Conservation (phyloP, 768 basidiomycete genomes). For the Coprinopsis marcescibilis region DNA sequence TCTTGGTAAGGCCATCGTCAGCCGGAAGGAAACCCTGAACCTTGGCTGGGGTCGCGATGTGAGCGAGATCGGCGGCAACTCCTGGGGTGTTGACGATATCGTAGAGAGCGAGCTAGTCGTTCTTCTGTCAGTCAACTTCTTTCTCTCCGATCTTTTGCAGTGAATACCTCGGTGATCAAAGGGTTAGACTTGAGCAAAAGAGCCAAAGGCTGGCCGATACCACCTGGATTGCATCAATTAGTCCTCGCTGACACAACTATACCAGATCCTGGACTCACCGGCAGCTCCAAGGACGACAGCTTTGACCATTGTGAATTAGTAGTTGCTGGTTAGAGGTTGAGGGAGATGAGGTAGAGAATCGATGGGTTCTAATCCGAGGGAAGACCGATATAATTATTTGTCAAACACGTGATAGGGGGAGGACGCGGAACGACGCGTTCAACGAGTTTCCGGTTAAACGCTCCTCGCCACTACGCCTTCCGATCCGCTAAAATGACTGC, state of each 20-base stretch:
- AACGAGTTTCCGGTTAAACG: background rate
- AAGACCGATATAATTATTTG: background rate
- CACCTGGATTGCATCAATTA: constrained; percentile 46
- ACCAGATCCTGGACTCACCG: constrained; percentile 40
- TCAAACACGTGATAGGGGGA: constrained; percentile 5
- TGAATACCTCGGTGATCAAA: constrained; percentile 63
- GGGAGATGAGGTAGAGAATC: constrained; percentile 12
- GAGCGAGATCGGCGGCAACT: constrained; percentile 91
- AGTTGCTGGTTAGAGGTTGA: constrained; percentile 19
- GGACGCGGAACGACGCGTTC: constrained; percentile 1
- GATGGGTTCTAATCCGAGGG: background rate
- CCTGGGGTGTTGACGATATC: constrained; percentile 99
- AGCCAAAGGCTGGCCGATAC: constrained; percentile 94
- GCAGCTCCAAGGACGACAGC: constrained; percentile 96
- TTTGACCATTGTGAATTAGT: constrained; percentile 47
- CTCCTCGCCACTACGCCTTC: background rate
- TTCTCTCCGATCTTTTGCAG: background rate
- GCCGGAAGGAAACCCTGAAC: constrained; percentile 76
- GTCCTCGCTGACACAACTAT: constrained; percentile 7
- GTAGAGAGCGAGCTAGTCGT: constrained; percentile 68
- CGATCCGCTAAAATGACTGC: no score
- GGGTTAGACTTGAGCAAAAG: constrained; percentile 87
- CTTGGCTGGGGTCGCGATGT: constrained; percentile 86
- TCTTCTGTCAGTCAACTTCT: background rate
- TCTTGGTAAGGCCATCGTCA: constrained; percentile 77